Percentiles rank a stretch among this genome's conserved stretches.
phyloP scores from a whole-genome alignment of 441 rosid species.

The Erodium trifolium region DNA sequence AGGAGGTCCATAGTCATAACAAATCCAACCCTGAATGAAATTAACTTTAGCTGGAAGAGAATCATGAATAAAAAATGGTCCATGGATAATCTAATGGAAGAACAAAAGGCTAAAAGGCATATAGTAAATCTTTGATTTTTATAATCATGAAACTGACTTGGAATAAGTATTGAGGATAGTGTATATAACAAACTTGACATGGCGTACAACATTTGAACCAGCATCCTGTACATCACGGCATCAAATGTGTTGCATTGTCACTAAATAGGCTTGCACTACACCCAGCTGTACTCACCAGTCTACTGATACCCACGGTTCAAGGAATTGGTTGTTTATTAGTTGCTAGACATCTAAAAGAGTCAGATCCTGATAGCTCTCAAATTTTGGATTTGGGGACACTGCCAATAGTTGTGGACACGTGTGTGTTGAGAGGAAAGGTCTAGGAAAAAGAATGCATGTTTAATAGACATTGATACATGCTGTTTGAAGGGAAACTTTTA shows the following conservation, averaged over 20 bases:
- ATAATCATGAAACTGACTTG: not conserved
- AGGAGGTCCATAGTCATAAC: constrained; percentile 13
- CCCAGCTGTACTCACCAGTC: not conserved
- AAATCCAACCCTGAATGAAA: constrained; percentile 7
- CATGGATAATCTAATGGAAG: not conserved
- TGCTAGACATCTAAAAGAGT: not conserved
- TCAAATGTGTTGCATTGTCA: not conserved
- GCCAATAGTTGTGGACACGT: not conserved
- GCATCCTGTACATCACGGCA: not conserved
- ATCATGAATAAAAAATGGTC: not conserved
- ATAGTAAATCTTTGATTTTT: not conserved
- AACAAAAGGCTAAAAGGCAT: not conserved
- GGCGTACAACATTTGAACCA: constrained; percentile 2
- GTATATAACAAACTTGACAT: constrained; percentile 16
- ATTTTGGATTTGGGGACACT: not conserved
- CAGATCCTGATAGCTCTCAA: not conserved
- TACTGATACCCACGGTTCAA: not conserved
- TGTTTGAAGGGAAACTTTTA: not conserved
- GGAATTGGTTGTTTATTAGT: not conserved
- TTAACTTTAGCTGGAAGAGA: not conserved
- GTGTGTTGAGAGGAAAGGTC: not conserved
- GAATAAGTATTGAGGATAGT: constrained; percentile 8
- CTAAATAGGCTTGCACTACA: constrained; percentile 7
- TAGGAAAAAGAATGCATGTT: not conserved
- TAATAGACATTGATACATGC: not conserved